Evolutionary conservation across 2,329 filamentous ascomycete species (phyloP).

Genomic region (Chrysoporthe puriensis): DNA sequence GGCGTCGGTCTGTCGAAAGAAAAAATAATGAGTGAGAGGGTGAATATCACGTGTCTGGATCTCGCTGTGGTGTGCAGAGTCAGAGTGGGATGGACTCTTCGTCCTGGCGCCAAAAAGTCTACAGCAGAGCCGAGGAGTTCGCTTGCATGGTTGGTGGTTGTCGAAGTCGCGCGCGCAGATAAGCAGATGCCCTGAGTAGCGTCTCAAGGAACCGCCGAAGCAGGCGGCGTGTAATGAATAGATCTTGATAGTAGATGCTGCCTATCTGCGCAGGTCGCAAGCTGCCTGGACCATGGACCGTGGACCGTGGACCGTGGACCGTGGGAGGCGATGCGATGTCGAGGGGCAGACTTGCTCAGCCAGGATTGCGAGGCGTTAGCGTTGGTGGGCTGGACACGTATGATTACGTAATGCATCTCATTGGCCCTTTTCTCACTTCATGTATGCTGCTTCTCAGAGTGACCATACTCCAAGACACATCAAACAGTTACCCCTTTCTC

Average conservation of each 20-base stretch:
- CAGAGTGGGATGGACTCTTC: constrained; percentile 15
- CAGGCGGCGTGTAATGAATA: background rate
- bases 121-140: background rate
- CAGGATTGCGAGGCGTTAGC: constrained; percentile 5
- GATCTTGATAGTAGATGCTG: background rate
- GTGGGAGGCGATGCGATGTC: constrained; percentile 13
- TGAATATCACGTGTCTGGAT: background rate
- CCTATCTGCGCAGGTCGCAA: background rate
- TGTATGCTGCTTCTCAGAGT: no score
- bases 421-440: background rate
- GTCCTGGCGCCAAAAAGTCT: constrained; percentile 18
- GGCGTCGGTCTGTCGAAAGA: constrained; percentile 10
- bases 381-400: background rate
- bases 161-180: constrained; percentile 18
- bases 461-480: background rate
- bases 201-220: constrained; percentile 3
- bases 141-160: constrained; percentile 13
- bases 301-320: background rate
- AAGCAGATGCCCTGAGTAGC: constrained; percentile 8
- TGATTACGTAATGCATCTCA: background rate
- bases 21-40: constrained; percentile 3
- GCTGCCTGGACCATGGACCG: background rate
- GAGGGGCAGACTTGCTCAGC: constrained; percentile 17
- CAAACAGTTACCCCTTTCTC: background rate
- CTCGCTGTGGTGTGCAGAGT: constrained; percentile 8